Conservation (phyloP, 192 early-diverging fungal genomes). For the Thamnidium elegans region DNA sequence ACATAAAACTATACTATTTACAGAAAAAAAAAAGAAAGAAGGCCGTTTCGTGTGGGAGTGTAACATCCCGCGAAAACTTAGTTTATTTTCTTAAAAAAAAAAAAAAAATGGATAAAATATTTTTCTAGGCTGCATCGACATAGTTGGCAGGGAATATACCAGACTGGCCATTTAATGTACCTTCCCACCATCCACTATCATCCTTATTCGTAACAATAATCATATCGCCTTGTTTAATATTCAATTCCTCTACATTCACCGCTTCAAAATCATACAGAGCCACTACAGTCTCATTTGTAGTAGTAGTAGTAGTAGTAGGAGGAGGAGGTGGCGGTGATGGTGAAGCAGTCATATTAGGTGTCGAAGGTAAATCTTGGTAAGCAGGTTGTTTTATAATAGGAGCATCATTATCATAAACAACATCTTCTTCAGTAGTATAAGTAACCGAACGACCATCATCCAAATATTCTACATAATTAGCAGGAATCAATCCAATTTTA, state of each 20-base stretch:
- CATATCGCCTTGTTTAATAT: constrained; percentile 44
- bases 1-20: no score
- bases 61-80: no score
- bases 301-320: no score
- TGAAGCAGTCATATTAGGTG: neutral
- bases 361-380: neutral
- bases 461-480: constrained; percentile 40
- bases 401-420: neutral
- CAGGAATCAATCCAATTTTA: constrained; percentile 44
- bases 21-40: no score
- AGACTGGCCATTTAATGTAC: constrained; percentile 28
- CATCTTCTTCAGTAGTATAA: neutral
- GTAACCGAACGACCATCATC: neutral
- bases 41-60: no score
- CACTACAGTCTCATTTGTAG: constrained; percentile 16
- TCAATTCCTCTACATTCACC: constrained; percentile 48
- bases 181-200: constrained; percentile 61
- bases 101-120: no score
- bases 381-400: no score
- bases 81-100: no score
- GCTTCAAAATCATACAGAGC: constrained; percentile 56
- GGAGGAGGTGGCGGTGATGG: neutral
- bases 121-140: neutral
- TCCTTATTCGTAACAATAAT: constrained; percentile 47
- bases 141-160: constrained; percentile 28